Evolutionary conservation across 805 yeast genomes (phyloP).

Genomic region (Lipomyces starkeyi): DNA sequence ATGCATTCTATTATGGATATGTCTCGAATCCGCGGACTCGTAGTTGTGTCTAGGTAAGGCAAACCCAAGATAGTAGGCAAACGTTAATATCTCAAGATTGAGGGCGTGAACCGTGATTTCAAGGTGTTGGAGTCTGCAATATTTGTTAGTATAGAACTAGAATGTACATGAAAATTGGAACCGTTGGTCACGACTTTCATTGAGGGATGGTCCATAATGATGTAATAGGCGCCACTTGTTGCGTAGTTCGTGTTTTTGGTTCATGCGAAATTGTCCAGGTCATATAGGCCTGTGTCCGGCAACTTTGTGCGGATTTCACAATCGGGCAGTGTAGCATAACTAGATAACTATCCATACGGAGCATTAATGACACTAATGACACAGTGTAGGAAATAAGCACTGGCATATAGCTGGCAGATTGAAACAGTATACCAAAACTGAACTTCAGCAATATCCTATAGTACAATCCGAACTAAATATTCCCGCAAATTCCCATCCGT

Average conservation of each 20-base stretch:
- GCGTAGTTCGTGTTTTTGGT: background rate
- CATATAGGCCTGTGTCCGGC: background rate
- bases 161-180: too few species aligned
- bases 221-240: too few species aligned
- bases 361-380: too few species aligned
- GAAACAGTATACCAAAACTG: background rate
- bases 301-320: background rate
- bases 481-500: background rate
- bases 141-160: background rate
- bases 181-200: too few species aligned
- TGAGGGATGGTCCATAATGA: too few species aligned
- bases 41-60: background rate
- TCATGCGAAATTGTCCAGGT: background rate
- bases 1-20: background rate
- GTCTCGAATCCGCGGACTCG: background rate
- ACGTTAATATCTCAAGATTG: too few species aligned
- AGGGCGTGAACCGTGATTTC: background rate
- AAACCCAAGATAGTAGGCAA: background rate
- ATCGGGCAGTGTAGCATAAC: background rate
- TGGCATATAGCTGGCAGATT: background rate
- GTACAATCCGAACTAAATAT: background rate
- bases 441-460: background rate
- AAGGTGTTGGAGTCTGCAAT: background rate
- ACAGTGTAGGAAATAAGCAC: too few species aligned
- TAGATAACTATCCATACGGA: background rate